Percentiles rank a stretch among this genome's conserved stretches.
Conservation (phyloP, 306 rosid species). For the Elaeagnus macrophylla region DNA sequence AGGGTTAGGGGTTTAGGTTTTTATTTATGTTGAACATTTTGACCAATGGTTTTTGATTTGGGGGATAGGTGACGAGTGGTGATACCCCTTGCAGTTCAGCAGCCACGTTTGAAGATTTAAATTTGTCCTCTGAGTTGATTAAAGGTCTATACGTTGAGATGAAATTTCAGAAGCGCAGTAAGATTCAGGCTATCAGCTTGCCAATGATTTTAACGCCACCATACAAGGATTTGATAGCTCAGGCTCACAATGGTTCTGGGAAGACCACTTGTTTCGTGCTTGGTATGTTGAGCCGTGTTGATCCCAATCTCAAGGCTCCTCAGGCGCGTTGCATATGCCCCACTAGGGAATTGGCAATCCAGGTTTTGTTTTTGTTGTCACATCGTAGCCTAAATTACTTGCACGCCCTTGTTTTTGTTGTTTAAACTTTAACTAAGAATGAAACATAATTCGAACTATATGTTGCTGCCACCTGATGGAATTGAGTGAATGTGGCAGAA, state of each 20-base stretch:
- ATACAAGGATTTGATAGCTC: conserved; percentile 65
- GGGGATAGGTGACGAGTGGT: conserved; percentile 45
- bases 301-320: conserved; percentile 56
- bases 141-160: conserved; percentile 82
- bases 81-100: conserved; percentile 88
- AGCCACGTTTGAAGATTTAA: conserved; percentile 55
- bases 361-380: conserved; percentile 29
- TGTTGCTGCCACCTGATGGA: neutral
- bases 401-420: neutral
- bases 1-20: neutral
- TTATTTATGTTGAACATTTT: neutral
- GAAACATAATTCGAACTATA: no score
- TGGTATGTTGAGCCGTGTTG: conserved; percentile 85
- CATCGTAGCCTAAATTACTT: neutral
- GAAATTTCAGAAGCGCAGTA: conserved; percentile 80
- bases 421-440: no score
- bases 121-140: conserved; percentile 51
- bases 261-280: conserved; percentile 94
- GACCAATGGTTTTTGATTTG: conserved; percentile 6
- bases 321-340: conserved; percentile 92
- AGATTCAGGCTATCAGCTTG: conserved; percentile 74
- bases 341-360: conserved; percentile 82
- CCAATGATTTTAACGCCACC: conserved; percentile 89
- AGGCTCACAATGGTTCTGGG: conserved; percentile 94
- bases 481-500: conserved; percentile 35